phyloP scores from a whole-genome alignment of 73 alveolate genomes.

The Tetrahymena borealis region DNA sequence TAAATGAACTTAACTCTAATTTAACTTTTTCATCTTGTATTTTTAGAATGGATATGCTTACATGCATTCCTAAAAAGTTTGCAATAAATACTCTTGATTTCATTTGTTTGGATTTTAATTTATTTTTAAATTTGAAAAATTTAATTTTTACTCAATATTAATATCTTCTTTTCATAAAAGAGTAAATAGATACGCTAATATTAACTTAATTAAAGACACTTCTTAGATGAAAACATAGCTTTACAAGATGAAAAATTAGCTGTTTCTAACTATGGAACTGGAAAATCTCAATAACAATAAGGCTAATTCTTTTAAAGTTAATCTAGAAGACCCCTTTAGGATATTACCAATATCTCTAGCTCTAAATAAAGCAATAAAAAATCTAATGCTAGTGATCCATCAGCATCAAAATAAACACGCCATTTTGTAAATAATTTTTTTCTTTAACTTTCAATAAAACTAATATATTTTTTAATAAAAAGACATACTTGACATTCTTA shows the following conservation, averaged over 20 bases:
- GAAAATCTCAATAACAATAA: not conserved
- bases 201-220: not conserved
- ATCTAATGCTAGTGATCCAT: not conserved
- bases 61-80: too few relatives aligned
- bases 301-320: not conserved
- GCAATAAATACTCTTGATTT: not conserved
- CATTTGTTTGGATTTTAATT: not conserved
- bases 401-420: not conserved
- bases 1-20: too few relatives aligned
- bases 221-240: not conserved
- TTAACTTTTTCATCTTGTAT: too few relatives aligned
- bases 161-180: not conserved
- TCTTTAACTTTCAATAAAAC: not conserved
- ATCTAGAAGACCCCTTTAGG: not conserved
- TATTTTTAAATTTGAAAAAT: not conserved
- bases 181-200: not conserved
- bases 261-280: not conserved
- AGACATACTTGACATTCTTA: not conserved
- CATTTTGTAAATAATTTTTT: not conserved
- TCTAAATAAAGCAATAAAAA: not conserved
- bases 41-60: too few relatives aligned
- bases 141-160: not conserved
- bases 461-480: not conserved
- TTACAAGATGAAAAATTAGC: not conserved
- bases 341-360: not conserved